Conservation (phyloP, 2,329 filamentous ascomycete genomes). For the Fusarium mundagurra region DNA sequence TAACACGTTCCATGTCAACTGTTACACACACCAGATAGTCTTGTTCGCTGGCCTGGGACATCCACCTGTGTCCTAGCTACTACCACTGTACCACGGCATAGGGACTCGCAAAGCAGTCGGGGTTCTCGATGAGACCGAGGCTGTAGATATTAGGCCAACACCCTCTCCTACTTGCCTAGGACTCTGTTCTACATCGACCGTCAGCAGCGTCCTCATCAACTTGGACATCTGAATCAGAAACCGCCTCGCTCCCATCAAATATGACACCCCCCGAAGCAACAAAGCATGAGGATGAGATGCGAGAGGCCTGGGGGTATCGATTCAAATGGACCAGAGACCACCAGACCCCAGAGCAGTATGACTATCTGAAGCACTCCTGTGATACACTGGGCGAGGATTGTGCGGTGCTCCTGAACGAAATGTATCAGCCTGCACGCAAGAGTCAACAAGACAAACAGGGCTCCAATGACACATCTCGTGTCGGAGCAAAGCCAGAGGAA, state of each 20-base stretch:
- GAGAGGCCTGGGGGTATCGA: not conserved
- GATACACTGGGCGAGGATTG: not conserved
- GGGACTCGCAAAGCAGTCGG: not conserved
- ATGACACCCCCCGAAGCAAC: not conserved
- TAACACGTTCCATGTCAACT: not conserved
- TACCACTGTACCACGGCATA: not conserved
- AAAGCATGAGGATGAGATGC: not conserved
- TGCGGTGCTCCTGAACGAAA: not conserved
- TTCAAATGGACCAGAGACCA: not conserved
- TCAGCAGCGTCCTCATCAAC: not conserved
- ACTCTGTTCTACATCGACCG: too few relatives aligned
- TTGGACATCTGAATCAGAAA: not conserved
- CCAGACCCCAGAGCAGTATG: not conserved
- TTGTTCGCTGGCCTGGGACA: accelerated
- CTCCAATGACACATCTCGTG: accelerated
- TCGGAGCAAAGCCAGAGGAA: accelerated
- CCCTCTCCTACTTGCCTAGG: accelerated
- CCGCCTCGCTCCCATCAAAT: accelerated
- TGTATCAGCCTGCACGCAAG: not conserved
- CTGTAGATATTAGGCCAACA: not conserved
- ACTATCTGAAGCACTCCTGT: not conserved
- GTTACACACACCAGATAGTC: not conserved
- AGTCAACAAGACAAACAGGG: accelerated
- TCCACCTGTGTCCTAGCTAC: not conserved
- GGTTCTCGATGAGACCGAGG: not conserved